A percentile compares a stretch with the other conserved stretches of the same genome.
Evolutionary conservation across 768 basidiomycete genomes (phyloP).

Genomic region (Pulveroboletus sp.): DNA sequence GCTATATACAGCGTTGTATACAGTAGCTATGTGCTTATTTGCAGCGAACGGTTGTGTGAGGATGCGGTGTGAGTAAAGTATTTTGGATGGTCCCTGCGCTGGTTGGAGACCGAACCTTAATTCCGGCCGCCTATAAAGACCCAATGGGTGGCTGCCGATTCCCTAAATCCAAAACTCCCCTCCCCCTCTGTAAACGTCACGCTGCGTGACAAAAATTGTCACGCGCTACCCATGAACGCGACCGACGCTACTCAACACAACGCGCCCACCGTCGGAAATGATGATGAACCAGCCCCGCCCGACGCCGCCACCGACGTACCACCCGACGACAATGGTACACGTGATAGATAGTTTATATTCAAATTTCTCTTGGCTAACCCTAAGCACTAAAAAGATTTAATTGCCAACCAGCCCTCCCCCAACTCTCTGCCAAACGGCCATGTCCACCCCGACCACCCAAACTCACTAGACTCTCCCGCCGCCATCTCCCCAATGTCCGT

Average conservation of each 20-base stretch:
- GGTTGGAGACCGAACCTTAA: conserved; percentile 79
- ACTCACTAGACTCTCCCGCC: conserved; percentile 37
- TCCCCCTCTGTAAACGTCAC: conserved; percentile 47
- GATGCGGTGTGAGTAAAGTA: conserved; percentile 33
- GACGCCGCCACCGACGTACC: conserved; percentile 16
- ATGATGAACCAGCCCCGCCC: conserved; percentile 26
- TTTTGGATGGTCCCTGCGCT: conserved; percentile 64
- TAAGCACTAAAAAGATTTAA: conserved; percentile 29
- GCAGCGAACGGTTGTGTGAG: conserved; percentile 14
- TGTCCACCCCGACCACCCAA: conserved; percentile 56
- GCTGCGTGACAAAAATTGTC: conserved; percentile 59
- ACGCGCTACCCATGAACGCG: conserved; percentile 69
- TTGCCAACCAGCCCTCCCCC: conserved; percentile 26
- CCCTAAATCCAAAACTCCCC: conserved; percentile 62
- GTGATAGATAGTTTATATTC: conserved; percentile 31
- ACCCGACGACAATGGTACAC: conserved; percentile 36
- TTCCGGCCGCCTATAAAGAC: conserved; percentile 78
- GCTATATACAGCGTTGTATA: not conserved
- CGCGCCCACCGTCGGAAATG: conserved; percentile 27
- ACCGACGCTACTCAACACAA: conserved; percentile 26
- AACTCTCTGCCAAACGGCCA: conserved; percentile 60
- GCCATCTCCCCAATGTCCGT: conserved; percentile 35
- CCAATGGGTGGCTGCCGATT: conserved; percentile 61
- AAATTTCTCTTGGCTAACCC: conserved; percentile 35
- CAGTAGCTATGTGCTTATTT: conserved; percentile 6